Percentiles rank a stretch among this genome's conserved stretches.
Conservation (phyloP, 169 alveolate genomes). For the Plasmodium falciparum region DNA sequence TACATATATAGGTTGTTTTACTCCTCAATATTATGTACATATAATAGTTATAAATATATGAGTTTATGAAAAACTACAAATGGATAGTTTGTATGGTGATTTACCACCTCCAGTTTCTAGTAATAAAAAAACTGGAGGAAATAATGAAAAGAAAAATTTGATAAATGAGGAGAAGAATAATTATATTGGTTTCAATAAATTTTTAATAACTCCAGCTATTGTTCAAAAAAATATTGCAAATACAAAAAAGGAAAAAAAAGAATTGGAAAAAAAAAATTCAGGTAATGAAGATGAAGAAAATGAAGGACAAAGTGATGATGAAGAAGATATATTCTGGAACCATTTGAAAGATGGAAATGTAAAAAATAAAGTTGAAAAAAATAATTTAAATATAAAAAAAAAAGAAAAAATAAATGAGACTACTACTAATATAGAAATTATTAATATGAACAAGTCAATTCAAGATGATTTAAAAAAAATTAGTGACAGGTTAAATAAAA, state of each 20-base stretch:
- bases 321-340: neutral
- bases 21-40: too few relatives aligned
- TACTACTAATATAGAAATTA: slow-evolving; percentile 42
- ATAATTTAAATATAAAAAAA: neutral
- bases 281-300: slow-evolving; percentile 5
- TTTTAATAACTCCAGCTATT: slow-evolving; percentile 69
- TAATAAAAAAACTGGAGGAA: slow-evolving; percentile 18
- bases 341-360: slow-evolving; percentile 3
- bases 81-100: slow-evolving; percentile 86
- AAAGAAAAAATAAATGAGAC: neutral
- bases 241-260: slow-evolving; percentile 47
- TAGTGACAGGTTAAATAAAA: slow-evolving; percentile 58
- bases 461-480: slow-evolving; percentile 76
- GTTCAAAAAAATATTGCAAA: slow-evolving; percentile 74
- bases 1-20: too few relatives aligned
- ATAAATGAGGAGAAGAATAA: slow-evolving; percentile 11
- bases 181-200: slow-evolving; percentile 55
- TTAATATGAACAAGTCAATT: slow-evolving; percentile 55
- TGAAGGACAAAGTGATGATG: slow-evolving; percentile 1
- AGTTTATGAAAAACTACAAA: slow-evolving; percentile 25
- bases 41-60: neutral
- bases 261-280: neutral
- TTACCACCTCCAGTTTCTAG: slow-evolving; percentile 82
- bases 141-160: slow-evolving; percentile 18
- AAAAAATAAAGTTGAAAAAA: neutral